A percentile compares a stretch with the other conserved stretches of the same genome.
Conservation (phyloP, 2,329 filamentous ascomycete genomes). For the Chalara sp. region DNA sequence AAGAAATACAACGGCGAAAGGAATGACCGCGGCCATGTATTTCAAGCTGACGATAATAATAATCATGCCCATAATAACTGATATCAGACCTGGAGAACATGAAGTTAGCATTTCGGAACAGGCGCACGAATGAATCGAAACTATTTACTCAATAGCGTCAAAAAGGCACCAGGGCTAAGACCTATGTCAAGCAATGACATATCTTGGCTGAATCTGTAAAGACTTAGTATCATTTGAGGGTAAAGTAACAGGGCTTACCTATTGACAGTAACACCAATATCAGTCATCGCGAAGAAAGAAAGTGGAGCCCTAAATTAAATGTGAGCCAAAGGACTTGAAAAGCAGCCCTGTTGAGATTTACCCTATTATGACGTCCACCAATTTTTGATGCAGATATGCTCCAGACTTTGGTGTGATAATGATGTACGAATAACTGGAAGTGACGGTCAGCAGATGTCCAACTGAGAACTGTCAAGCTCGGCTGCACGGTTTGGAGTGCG, state of each 20-base stretch:
- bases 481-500: no score
- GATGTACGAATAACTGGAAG: neutral
- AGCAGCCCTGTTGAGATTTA: neutral
- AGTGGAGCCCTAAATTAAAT: constrained; percentile 6
- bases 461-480: no score
- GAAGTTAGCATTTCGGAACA: neutral
- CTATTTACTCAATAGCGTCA: neutral
- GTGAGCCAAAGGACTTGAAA: neutral
- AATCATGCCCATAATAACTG: neutral
- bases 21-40: constrained; percentile 10
- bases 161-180: neutral
- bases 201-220: constrained; percentile 11
- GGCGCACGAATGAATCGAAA: neutral
- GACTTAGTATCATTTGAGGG: neutral
- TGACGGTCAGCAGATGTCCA: no score
- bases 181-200: constrained; percentile 10
- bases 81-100: neutral
- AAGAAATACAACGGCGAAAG: constrained; percentile 2
- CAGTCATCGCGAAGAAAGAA: constrained; percentile 7
- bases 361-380: constrained; percentile 5
- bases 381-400: constrained; percentile 2
- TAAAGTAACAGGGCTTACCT: neutral
- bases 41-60: constrained; percentile 4
- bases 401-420: neutral
- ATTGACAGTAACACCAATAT: constrained; percentile 8